Base-by-base conservation (phyloP, 2,329 filamentous ascomycete species). In the Aureobasidium musti region DNA sequence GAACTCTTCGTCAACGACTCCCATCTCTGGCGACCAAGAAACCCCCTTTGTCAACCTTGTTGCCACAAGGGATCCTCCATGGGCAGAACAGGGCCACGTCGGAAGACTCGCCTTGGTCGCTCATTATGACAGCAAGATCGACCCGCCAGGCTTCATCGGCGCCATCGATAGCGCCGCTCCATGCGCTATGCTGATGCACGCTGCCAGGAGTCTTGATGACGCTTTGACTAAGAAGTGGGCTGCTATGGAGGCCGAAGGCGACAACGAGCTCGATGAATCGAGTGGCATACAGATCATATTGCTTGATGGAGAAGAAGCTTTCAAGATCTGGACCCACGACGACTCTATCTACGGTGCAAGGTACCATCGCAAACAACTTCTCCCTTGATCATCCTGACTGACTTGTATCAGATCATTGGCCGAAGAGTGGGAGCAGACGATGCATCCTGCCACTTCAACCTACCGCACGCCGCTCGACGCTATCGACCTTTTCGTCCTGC, bases 261-360 rank as follows among this genome's bases (percentile, higher is more conserved):
- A 76, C 2, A 71, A 71, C 11, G 73, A 76, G 61, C 77, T 95
- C 26, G 91, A 92, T 49, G 90, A 89, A 71, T 87, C 91, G 70
- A 88, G 87, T 74, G 94, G 94, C 0, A 84, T 99, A 39, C 95
- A 98, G 80, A 90, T 99, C 33, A 71, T 99, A 33, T 84, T 99
- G 65, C 79, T 99, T 8, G 95, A 99, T 74, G 95, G 95, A 5
- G 95, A 99, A 79, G 95, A 99, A 78, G 93, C 95, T 0, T 99
- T 96, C 78, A 80, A 86, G 26, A 78, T 77, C 0, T 99, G 95
- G 95, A 90, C 87, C 0, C 85, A 86, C 41, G 85, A 83, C 0
- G 95, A 99, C 77, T 96, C 91, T 5, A 79, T 97, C 5, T 99
- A 99, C 73, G 95, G 95, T 2, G 86, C 94, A 21, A 87, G 92